Percentiles rank a stretch among this genome's conserved stretches.
Conservation (phyloP, 163 green algal species). For the Chloroidium sp. region DNA sequence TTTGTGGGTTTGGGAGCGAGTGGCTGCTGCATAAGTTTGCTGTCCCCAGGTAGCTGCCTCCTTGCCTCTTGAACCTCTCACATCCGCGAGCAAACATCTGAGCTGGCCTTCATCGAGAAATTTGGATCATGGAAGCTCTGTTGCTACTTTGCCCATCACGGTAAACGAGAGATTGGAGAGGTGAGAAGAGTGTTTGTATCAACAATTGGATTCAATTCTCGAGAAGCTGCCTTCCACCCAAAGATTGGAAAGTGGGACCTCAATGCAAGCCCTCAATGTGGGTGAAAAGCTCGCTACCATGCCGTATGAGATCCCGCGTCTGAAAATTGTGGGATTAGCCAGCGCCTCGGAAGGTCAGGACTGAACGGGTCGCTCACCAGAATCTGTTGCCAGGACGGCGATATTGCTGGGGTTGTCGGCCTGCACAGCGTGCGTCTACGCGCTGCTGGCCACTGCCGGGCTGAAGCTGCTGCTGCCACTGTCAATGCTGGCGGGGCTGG, state of each 20-base stretch:
- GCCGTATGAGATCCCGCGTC: background rate
- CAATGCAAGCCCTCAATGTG: too few relatives aligned
- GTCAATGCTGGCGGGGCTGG: background rate
- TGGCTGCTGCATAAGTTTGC: constrained; percentile 1
- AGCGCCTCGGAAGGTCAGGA: background rate
- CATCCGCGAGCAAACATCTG: background rate
- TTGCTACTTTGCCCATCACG: too few relatives aligned
- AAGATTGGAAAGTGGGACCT: too few relatives aligned
- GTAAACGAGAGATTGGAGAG: too few relatives aligned
- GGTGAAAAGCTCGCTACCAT: too few relatives aligned
- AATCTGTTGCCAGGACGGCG: background rate
- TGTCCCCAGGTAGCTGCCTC: background rate
- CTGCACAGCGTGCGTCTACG: background rate
- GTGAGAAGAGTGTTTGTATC: too few relatives aligned
- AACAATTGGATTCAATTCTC: too few relatives aligned
- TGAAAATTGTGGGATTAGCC: background rate
- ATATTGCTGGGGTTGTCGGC: background rate
- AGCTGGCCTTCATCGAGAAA: too few relatives aligned
- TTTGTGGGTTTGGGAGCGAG: background rate
- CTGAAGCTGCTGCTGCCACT: constrained; percentile 3
- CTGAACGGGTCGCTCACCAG: too few relatives aligned
- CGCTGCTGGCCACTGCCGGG: background rate
- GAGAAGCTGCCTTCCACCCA: too few relatives aligned
- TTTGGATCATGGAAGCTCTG: too few relatives aligned
- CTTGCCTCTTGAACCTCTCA: background rate